phyloP scores from a whole-genome alignment of 108 stramenopile species.

The Fistulifera pelliculosa region DNA sequence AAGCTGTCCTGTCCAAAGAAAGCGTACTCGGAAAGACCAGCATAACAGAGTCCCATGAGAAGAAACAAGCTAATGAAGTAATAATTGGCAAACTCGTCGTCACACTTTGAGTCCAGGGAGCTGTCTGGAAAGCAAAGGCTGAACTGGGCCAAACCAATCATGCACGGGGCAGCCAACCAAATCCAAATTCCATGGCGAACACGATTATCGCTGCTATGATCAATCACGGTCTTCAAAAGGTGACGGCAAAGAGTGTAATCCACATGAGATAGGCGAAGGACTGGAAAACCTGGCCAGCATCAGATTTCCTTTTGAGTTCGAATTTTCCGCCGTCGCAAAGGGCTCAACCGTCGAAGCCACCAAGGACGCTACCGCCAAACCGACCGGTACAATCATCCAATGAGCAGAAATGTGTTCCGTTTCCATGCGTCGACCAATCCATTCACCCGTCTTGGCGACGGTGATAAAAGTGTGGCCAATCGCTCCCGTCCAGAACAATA shows the following conservation, averaged over 20 bases:
- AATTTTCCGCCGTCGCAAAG: constrained; percentile 6
- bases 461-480: constrained; percentile 16
- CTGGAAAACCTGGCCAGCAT: constrained; percentile 19
- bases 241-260: constrained; percentile 17
- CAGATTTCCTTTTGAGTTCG: constrained; percentile 5
- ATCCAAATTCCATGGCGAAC: constrained; percentile 22
- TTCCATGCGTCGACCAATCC: constrained; percentile 21
- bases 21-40: constrained; percentile 11
- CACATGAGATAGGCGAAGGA: constrained; percentile 25
- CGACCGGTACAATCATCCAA: constrained; percentile 20
- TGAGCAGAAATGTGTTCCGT: constrained; percentile 22
- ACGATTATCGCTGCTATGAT: constrained; percentile 26
- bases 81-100: too few species aligned
- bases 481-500: constrained; percentile 24
- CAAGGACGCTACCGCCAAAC: constrained; percentile 13
- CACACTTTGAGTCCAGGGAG: too few species aligned
- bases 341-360: constrained; percentile 8
- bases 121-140: constrained; percentile 11
- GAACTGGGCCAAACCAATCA: constrained; percentile 20
- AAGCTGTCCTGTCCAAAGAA: constrained; percentile 19
- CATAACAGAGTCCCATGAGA: constrained; percentile 10
- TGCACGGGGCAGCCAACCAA: constrained; percentile 27
- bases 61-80: constrained; percentile 18
- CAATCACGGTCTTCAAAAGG: constrained; percentile 22
- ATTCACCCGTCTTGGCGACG: constrained; percentile 19